A percentile compares a stretch with the other conserved stretches of the same genome.
Conservation (phyloP, 345 rosid genomes). For the Gossypium bickii region DNA sequence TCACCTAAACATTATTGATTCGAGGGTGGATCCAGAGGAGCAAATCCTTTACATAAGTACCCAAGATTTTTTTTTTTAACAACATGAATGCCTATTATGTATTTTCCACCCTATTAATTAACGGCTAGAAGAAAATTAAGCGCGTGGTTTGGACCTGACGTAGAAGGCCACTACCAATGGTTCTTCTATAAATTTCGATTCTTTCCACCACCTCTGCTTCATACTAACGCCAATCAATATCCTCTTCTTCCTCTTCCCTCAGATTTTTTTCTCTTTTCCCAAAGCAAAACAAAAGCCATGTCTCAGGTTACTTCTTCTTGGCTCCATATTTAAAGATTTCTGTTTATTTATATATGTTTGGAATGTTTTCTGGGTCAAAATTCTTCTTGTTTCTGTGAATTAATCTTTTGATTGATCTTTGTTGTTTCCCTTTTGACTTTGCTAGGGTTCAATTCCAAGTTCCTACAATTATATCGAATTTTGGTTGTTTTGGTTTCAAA, state of each 20-base stretch:
- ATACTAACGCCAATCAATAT: neutral
- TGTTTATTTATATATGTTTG: neutral
- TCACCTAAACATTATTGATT: no score
- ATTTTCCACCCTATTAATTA: neutral
- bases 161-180: neutral
- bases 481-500: no score
- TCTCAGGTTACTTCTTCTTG: constrained; percentile 8
- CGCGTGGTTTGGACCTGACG: neutral
- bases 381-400: neutral
- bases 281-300: neutral
- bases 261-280: no score
- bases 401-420: neutral
- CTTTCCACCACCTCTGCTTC: neutral
- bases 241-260: neutral
- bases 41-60: no score
- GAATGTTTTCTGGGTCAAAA: neutral
- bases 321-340: neutral
- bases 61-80: no score
- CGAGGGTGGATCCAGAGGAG: no score
- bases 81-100: no score
- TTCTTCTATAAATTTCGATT: neutral
- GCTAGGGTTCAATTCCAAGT: neutral
- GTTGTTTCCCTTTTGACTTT: neutral
- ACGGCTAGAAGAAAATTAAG: neutral
- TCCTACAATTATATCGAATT: neutral